Conservation (phyloP, 352 stramenopile species). For the Phytophthora foliorum region DNA sequence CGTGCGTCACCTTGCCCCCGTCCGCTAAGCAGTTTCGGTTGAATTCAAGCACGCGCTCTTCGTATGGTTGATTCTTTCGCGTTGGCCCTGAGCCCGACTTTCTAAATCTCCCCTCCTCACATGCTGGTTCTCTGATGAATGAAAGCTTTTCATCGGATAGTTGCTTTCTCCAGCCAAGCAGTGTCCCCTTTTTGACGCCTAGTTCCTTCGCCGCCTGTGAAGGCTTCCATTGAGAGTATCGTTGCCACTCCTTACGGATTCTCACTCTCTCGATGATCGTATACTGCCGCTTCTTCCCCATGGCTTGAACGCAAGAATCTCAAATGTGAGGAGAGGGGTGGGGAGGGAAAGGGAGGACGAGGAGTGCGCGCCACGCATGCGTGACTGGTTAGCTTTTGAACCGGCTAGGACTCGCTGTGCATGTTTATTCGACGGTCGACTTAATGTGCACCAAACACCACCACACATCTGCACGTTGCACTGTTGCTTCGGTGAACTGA, state of each 20-base stretch:
- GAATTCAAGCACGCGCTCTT: not conserved
- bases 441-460: no score
- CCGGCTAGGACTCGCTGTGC: not conserved
- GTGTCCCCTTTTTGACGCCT: not conserved
- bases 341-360: no score
- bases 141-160: not conserved
- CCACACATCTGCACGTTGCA: no score
- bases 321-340: not conserved
- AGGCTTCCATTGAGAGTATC: not conserved
- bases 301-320: not conserved
- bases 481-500: no score
- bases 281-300: not conserved
- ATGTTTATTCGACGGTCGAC: no score
- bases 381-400: not conserved
- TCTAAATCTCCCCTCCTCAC: not conserved
- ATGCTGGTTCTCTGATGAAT: not conserved
- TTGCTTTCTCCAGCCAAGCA: not conserved
- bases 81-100: not conserved
- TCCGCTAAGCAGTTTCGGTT: not conserved
- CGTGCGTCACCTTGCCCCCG: not conserved
- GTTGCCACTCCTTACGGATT: not conserved
- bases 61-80: not conserved
- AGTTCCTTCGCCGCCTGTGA: not conserved
- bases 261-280: not conserved
- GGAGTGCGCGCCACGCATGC: not conserved